Evolutionary conservation across 192 early-diverging fungal species (phyloP).

Genomic region (Entomortierella parvispora): DNA sequence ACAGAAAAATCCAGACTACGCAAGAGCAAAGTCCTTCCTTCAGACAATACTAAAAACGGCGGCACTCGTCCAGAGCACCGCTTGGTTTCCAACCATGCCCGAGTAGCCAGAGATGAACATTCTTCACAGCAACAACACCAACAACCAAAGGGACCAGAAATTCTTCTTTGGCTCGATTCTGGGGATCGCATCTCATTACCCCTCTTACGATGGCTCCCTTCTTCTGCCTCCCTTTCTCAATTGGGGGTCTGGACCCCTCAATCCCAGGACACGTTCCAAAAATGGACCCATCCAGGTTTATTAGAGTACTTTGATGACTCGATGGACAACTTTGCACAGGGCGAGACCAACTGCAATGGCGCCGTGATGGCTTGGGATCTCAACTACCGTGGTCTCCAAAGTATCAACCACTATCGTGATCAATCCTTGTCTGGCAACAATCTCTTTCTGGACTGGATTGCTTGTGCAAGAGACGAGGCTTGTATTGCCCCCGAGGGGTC

Average conservation of each 20-base stretch:
- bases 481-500: conserved; percentile 65
- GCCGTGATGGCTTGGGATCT: conserved; percentile 59
- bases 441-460: conserved; percentile 56
- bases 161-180: conserved; percentile 63
- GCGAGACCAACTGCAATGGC: conserved; percentile 56
- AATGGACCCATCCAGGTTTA: conserved; percentile 60
- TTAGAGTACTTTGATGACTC: conserved; percentile 51
- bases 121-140: background rate
- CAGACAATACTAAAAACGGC: background rate
- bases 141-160: background rate
- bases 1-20: background rate
- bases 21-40: background rate
- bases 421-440: conserved; percentile 30
- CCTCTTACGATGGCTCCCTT: conserved; percentile 48
- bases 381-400: conserved; percentile 35
- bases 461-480: conserved; percentile 52
- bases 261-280: conserved; percentile 30
- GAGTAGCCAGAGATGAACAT: too few species aligned
- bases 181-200: conserved; percentile 44
- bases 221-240: conserved; percentile 12
- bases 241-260: conserved; percentile 59
- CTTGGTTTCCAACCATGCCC: too few species aligned
- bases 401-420: too few species aligned
- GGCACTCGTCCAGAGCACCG: background rate
- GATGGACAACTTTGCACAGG: conserved; percentile 20